phyloP scores from a whole-genome alignment of 176 grass and related monocot species.

The Oryza glaberrima region DNA sequence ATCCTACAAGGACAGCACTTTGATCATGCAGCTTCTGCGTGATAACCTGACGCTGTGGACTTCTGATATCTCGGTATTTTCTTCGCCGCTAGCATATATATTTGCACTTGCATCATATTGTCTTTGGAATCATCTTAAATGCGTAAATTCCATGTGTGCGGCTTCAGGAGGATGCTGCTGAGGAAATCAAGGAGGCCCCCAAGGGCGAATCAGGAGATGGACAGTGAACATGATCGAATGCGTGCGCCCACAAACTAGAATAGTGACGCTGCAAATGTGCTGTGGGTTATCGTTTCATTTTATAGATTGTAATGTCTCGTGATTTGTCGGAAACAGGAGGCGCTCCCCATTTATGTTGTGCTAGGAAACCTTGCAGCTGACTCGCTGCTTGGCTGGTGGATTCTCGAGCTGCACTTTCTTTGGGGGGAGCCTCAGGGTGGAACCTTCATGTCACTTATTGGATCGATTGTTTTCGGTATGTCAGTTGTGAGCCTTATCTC shows the following conservation, averaged over 20 bases:
- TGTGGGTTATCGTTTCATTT: slow-evolving; percentile 30
- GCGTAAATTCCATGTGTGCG: not conserved
- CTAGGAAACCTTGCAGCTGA: slow-evolving; percentile 35
- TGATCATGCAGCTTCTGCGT: slow-evolving; percentile 82
- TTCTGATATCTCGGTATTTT: slow-evolving; percentile 57
- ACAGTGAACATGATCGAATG: slow-evolving; percentile 34
- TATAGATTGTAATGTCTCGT: slow-evolving; percentile 33
- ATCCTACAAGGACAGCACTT: slow-evolving; percentile 77
- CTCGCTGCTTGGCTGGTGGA: not conserved
- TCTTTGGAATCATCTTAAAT: not conserved
- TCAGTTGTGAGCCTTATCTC: slow-evolving; percentile 10
- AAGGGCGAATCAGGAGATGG: slow-evolving; percentile 42
- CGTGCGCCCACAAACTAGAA: slow-evolving; percentile 8
- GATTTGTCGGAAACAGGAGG: slow-evolving; percentile 22
- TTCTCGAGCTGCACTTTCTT: not conserved
- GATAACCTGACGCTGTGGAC: slow-evolving; percentile 86
- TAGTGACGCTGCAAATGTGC: slow-evolving; percentile 16
- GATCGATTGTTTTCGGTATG: not conserved
- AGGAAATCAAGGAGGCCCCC: slow-evolving; percentile 55
- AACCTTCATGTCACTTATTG: not conserved
- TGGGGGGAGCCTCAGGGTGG: slow-evolving; percentile 4
- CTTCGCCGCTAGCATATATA: not conserved
- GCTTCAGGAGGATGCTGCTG: slow-evolving; percentile 44
- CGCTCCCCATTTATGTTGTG: slow-evolving; percentile 6
- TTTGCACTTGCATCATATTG: not conserved